Evolutionary conservation across 495 filamentous ascomycete species (phyloP), one percentile per base, ranked within the genome.

Genomic region (Daldinia grandis): DNA sequence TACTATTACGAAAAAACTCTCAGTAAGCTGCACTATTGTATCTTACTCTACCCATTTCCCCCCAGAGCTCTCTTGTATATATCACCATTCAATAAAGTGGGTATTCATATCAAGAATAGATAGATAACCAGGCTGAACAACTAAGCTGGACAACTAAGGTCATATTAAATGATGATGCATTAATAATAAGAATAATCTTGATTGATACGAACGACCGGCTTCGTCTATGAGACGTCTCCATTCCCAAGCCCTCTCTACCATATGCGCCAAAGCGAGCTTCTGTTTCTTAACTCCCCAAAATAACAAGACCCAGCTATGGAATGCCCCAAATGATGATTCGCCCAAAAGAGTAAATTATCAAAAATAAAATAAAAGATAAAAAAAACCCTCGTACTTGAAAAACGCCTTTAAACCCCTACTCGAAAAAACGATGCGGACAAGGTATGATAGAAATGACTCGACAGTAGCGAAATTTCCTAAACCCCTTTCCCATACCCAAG

Each of bases 161-260:
- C 12, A 25, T 24, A 21, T 50, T 17, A 38, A 14, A 49, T 12
- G 9, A 57, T 37, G 3, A 71, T 40, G 10, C 49, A 47, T 57
- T 50, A 40, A 56, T 8, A 30, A 50, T 25, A 53, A 38, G 31
- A 47, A 33, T 17, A 25, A 50, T 49, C 21, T 47, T 5, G 6
- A 65, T 67, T 60, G 60, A 56, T 49, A 55, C 44, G 21, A 67
- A 67, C 37, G 69, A 72, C 69, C 64, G 69, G 58, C 58, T 71
- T 67, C 64, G 64, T 64, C 64, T 64, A 37, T n/a, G 19, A 59
- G 69, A 67, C 63, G 58, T 59, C 58, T 64, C 44, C 30, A n/a
- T 67, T 51, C 64, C 58, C 33, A 56, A 17, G 5, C 40, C 63
- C 63, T 60, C 35, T 67, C 58, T 72, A 62, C 37, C 62, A 35